A percentile compares a stretch with the other conserved stretches of the same genome.
Evolutionary conservation across 176 grass and related monocot species (phyloP).

Genomic region (Ensete glaucum): DNA sequence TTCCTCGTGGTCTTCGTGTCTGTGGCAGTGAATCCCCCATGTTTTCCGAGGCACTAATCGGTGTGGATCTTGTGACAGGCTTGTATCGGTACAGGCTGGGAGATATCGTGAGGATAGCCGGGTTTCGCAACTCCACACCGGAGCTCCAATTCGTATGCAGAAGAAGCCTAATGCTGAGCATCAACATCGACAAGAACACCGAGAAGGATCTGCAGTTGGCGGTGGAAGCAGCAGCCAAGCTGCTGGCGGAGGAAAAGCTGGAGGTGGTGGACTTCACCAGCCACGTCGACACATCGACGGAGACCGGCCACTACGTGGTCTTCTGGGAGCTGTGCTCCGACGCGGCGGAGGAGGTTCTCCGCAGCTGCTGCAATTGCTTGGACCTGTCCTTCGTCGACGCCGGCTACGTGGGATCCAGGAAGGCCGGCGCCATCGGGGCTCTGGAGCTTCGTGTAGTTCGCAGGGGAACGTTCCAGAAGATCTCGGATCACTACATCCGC

Average conservation of each 20-base stretch:
- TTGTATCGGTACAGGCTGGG: conserved; percentile 84
- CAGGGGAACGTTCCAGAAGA: conserved; percentile 75
- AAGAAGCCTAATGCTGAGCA: conserved; percentile 78
- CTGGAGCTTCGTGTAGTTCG: conserved; percentile 70
- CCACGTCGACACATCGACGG: conserved; percentile 44
- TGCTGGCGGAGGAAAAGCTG: conserved; percentile 75
- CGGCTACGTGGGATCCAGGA: conserved; percentile 69
- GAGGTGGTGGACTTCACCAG: conserved; percentile 91
- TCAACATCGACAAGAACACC: conserved; percentile 98
- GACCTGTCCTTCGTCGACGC: conserved; percentile 76
- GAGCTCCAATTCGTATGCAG: conserved; percentile 77
- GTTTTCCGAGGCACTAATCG: no score
- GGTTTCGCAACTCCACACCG: conserved; percentile 82
- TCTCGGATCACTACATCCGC: conserved; percentile 56
- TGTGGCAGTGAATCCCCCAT: no score
- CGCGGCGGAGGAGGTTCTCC: conserved; percentile 39
- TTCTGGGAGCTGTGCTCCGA: conserved; percentile 82
- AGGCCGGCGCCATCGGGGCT: conserved; percentile 59
- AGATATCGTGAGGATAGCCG: conserved; percentile 53
- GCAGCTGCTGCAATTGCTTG: conserved; percentile 59
- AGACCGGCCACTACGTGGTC: conserved; percentile 69
- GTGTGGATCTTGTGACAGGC: conserved; percentile 24
- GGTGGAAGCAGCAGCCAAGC: conserved; percentile 60
- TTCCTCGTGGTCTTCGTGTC: no score
- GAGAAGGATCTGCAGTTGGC: conserved; percentile 92